Evolutionary conservation across 148 eudicot genomes (phyloP).

Genomic region (Pharnaceum exiguum): DNA sequence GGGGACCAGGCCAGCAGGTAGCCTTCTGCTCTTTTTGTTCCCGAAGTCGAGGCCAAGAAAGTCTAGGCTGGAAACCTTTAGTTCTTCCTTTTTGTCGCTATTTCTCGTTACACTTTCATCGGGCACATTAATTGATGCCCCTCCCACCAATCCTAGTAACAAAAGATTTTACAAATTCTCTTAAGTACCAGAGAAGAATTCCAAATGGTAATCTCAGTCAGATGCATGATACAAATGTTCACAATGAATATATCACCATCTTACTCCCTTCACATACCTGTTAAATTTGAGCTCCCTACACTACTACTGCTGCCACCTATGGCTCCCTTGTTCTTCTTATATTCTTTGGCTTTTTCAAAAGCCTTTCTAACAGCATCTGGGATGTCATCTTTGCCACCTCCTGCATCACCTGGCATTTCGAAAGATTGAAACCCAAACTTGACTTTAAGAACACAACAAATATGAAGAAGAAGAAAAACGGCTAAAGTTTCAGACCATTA

Average conservation of each 20-base stretch:
- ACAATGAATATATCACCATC: neutral
- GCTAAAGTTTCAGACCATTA: conserved; percentile 3
- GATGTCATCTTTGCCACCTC: conserved; percentile 20
- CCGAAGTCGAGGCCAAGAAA: conserved; percentile 72
- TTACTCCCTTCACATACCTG: no score
- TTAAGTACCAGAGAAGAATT: neutral
- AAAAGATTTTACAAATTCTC: conserved; percentile 6
- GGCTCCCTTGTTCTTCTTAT: conserved; percentile 28
- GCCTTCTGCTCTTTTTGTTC: conserved; percentile 72
- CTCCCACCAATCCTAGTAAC: conserved; percentile 35
- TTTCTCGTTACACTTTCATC: conserved; percentile 16
- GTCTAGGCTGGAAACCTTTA: conserved; percentile 55
- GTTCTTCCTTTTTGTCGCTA: conserved; percentile 31
- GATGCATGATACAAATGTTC: neutral
- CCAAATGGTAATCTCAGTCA: neutral
- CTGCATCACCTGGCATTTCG: conserved; percentile 13
- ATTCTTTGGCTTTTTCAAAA: conserved; percentile 37
- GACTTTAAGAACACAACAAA: neutral
- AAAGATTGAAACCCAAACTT: neutral
- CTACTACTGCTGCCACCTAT: conserved; percentile 8
- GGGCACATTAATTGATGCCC: conserved; percentile 12
- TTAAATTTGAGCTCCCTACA: conserved; percentile 1
- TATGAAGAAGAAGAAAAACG: neutral
- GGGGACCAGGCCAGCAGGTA: conserved; percentile 79
- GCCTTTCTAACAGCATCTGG: conserved; percentile 29